phyloP scores from a whole-genome alignment of 2,329 filamentous ascomycete genomes.

The Sclerotiophoma versabilis region DNA sequence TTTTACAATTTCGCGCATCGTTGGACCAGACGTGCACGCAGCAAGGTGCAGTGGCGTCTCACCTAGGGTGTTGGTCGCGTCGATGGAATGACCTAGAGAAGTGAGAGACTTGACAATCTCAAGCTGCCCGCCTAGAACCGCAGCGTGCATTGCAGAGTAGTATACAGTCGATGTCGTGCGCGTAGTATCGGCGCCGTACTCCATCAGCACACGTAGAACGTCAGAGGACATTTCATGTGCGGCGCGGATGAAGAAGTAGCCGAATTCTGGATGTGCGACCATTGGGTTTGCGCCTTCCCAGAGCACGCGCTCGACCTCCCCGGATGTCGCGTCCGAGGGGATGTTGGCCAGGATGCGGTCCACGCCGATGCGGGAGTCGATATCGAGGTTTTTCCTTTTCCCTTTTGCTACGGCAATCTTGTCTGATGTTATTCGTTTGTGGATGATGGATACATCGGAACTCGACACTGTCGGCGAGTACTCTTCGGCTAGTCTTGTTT shows the following conservation, averaged over 20 bases:
- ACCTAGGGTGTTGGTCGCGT: constrained; percentile 32
- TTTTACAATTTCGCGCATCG: constrained; percentile 28
- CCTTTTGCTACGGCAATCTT: constrained; percentile 39
- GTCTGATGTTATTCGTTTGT: constrained; percentile 36
- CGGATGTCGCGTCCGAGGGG: constrained; percentile 27
- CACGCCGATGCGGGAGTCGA: constrained; percentile 34
- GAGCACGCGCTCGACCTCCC: constrained; percentile 38
- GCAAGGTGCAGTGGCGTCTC: constrained; percentile 45
- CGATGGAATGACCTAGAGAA: constrained; percentile 36
- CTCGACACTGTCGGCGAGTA: constrained; percentile 33
- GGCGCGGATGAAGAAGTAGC: constrained; percentile 38
- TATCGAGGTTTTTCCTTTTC: constrained; percentile 33
- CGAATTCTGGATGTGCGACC: constrained; percentile 38
- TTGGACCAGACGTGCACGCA: constrained; percentile 35
- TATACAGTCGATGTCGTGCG: constrained; percentile 25
- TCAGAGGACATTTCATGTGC: constrained; percentile 36
- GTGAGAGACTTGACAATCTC: constrained; percentile 38
- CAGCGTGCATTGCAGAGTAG: constrained; percentile 40
- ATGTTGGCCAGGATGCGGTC: constrained; percentile 42
- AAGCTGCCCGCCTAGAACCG: constrained; percentile 34
- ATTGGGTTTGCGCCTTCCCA: constrained; percentile 44
- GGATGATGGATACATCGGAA: constrained; percentile 37
- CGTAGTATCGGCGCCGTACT: constrained; percentile 42
- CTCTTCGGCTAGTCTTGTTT: constrained; percentile 15
- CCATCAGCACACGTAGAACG: constrained; percentile 33